Evolutionary conservation across 129 eudicot species (phyloP).

Genomic region (Escallonia herrerae): DNA sequence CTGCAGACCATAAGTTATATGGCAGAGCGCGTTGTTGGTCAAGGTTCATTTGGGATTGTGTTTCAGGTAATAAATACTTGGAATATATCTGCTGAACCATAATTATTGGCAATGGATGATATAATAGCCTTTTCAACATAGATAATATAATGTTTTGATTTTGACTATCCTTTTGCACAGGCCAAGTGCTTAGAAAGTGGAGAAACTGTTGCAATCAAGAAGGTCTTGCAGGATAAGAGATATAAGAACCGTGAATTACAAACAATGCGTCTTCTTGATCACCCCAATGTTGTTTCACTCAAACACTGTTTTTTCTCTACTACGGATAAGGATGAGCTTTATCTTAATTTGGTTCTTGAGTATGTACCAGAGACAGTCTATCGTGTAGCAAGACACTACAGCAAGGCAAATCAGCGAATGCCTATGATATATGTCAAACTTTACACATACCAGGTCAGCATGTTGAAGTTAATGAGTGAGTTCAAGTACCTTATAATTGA

Average conservation of each 20-base stretch:
- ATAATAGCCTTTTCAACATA: background rate
- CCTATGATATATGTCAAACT: conserved; percentile 75
- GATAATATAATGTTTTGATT: background rate
- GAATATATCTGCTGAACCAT: background rate
- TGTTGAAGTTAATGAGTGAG: too few species aligned
- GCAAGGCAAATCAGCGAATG: conserved; percentile 69
- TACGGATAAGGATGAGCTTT: conserved; percentile 62
- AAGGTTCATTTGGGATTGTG: conserved; percentile 66
- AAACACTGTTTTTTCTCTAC: conserved; percentile 73
- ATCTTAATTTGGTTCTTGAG: conserved; percentile 63
- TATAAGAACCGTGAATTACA: conserved; percentile 69
- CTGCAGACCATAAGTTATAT: conserved; percentile 64
- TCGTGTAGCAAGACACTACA: conserved; percentile 62
- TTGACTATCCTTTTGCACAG: conserved; percentile 23
- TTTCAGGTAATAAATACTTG: conserved; percentile 49
- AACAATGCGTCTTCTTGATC: conserved; percentile 69
- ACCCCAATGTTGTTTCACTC: conserved; percentile 59
- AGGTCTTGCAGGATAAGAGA: conserved; percentile 69
- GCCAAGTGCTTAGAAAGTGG: conserved; percentile 71
- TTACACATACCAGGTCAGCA: conserved; percentile 56
- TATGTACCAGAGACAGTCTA: conserved; percentile 64
- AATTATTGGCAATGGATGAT: background rate
- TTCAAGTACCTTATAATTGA: too few species aligned
- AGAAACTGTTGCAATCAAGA: conserved; percentile 64
- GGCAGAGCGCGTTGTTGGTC: conserved; percentile 74